These are phyloP conservation scores for Biscutella laevigata DNA, from an alignment of 441 rosid species.

Conservation along the genomic window DNA sequence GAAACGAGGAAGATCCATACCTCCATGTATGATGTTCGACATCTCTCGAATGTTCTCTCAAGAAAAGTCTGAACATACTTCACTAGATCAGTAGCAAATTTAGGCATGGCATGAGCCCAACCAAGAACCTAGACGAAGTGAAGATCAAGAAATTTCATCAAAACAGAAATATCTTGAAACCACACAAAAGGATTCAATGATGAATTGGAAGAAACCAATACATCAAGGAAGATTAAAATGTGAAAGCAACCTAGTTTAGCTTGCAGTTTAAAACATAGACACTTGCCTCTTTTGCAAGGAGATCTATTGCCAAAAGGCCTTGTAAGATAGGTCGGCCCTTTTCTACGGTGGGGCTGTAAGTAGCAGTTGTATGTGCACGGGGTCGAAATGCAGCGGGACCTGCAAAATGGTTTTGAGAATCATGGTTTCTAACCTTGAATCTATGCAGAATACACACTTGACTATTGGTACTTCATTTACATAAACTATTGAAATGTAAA, in stretches of 20 bases:
- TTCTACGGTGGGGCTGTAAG: constrained; percentile 64
- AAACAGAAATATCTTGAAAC: constrained; percentile 14
- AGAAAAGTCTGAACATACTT: constrained; percentile 90
- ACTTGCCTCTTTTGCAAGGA: constrained; percentile 89
- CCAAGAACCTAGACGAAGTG: constrained; percentile 63
- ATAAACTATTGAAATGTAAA: not conserved
- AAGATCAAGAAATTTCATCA: constrained; percentile 18
- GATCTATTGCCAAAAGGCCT: constrained; percentile 93
- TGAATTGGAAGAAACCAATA: not conserved
- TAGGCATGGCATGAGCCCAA: constrained; percentile 99
- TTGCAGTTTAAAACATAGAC: constrained; percentile 18
- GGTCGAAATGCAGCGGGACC: constrained; percentile 99
- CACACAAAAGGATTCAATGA: not conserved
- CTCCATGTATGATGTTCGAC: constrained; percentile 96
- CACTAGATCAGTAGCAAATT: constrained; percentile 85
- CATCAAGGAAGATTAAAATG: not conserved
- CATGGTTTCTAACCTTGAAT: constrained; percentile 11
- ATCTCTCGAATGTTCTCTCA: constrained; percentile 96
- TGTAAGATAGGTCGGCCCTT: constrained; percentile 95
- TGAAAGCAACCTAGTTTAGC: constrained; percentile 4
- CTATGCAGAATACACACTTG: not conserved
- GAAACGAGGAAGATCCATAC: constrained; percentile 30
- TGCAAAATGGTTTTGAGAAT: constrained; percentile 28
- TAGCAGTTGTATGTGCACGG: constrained; percentile 53
- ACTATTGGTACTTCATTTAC: not conserved